Base-by-base conservation (phyloP, 2,329 filamentous ascomycete genomes). In the Rhinocladiella mackenziei region DNA sequence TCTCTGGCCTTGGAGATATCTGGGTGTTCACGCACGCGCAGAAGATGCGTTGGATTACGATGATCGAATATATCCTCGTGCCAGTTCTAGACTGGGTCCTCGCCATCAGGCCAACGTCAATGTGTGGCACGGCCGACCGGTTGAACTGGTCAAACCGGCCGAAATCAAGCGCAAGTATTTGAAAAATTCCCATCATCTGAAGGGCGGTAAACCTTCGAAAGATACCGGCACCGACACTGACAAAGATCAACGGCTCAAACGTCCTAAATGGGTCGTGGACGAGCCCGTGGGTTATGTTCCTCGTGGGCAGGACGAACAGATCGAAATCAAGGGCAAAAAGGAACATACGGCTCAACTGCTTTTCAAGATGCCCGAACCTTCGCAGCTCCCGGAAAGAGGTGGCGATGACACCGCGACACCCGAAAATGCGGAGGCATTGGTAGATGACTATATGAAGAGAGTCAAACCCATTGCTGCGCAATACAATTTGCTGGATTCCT, bases 41-140 rank as follows among this genome's bases (percentile, higher is more conserved):
- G 89, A 97, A 65, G 92, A 98, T 68, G 92, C 88, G 0, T 73
- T 98, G 20, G 92, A 98, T 63, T 94, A 95, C 62, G 92, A 98
- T 60, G 92, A 98, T 64, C 83, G 92, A 53, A 97, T 98, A 54
- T 97, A 97, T 61, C 92, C 92, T 6, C 84, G 92, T 54, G 91
- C 92, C 11, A 94, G 89, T 62, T 97, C 92, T 43, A 84, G 92
- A 26, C 74, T 97, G 26, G 92, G 92, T 5, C 87, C 89, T 7
- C 81, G 89, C 43, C 89, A 97, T 64, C 92, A 98, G 69, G 91
- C 92, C 3, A 83, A 81, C 56, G 86, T 95, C 23, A 73, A 78
- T 36, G 75, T 85, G 4, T 98, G 92, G 92, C 84, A 84, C 43
- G 92, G 91, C 4, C 81, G 80, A 41, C 83, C 89, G 0, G 83